phyloP scores from a whole-genome alignment of 1,139 yeast species.

The Debaryomyces fabryi region DNA sequence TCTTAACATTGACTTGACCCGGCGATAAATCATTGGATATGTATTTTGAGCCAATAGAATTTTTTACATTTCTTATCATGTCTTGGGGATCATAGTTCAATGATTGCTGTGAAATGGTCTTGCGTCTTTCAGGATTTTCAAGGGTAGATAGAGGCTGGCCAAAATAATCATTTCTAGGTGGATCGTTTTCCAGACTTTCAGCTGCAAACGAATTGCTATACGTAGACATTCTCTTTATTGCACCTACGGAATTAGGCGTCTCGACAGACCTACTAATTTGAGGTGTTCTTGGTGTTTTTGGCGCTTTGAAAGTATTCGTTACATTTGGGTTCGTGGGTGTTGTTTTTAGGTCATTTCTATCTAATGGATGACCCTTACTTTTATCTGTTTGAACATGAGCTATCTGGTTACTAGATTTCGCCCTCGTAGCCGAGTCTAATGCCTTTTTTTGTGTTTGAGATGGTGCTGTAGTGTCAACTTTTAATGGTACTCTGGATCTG shows the following conservation, averaged over 20 bases:
- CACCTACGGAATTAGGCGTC: background rate
- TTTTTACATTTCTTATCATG: constrained; percentile 30
- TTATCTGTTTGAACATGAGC: background rate
- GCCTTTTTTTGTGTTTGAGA: background rate
- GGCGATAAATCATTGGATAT: background rate
- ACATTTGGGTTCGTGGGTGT: background rate
- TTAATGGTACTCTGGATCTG: background rate
- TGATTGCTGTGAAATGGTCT: background rate
- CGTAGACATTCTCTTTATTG: background rate
- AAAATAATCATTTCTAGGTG: constrained; percentile 2
- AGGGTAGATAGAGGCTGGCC: background rate
- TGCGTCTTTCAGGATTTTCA: background rate
- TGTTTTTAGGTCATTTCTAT: background rate
- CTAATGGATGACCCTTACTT: background rate
- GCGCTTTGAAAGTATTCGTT: constrained; percentile 1
- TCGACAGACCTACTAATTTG: constrained; percentile 9
- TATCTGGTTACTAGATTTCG: background rate
- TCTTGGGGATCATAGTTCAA: constrained; percentile 25
- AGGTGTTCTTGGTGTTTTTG: constrained; percentile 5
- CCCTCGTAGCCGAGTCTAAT: background rate
- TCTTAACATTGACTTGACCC: constrained; percentile 11
- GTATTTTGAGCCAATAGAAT: constrained; percentile 27
- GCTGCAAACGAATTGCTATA: background rate
- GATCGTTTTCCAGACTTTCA: background rate
- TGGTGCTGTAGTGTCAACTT: constrained; percentile 1